These are phyloP conservation scores for Citeromyces matritensis DNA, from an alignment of 805 yeast genomes.

Conservation along the genomic window DNA sequence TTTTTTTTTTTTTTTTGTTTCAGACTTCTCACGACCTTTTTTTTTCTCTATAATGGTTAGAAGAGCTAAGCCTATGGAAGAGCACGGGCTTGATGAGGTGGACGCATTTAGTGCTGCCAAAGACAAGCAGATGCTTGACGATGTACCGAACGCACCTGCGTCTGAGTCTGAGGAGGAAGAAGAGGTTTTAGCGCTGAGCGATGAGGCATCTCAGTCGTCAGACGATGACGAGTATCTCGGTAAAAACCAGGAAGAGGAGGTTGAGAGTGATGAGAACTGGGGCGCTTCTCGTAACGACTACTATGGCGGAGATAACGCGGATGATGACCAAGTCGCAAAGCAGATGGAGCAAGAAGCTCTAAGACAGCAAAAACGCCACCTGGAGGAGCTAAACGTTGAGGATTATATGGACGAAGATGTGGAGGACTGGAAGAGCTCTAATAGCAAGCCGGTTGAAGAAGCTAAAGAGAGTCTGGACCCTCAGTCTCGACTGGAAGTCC, in stretches of 20 bases:
- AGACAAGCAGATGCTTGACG: conserved; percentile 40
- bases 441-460: conserved; percentile 30
- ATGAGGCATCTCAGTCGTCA: conserved; percentile 25
- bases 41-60: background rate
- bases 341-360: conserved; percentile 80
- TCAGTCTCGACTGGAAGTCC: conserved; percentile 15
- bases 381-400: conserved; percentile 60
- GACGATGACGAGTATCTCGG: conserved; percentile 26
- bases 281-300: conserved; percentile 32
- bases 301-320: conserved; percentile 51
- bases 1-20: background rate
- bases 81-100: conserved; percentile 46
- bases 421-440: conserved; percentile 58
- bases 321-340: conserved; percentile 64
- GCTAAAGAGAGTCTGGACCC: conserved; percentile 15
- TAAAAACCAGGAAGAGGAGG: conserved; percentile 11
- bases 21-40: background rate
- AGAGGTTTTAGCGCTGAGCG: conserved; percentile 31
- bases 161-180: conserved; percentile 29
- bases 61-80: background rate
- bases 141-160: conserved; percentile 31
- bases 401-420: conserved; percentile 69
- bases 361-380: conserved; percentile 68
- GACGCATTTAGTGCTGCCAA: conserved; percentile 50
- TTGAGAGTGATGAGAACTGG: conserved; percentile 21